Evolutionary conservation across 2,329 filamentous ascomycete genomes (phyloP).

Genomic region (Aureobasidium sp.): DNA sequence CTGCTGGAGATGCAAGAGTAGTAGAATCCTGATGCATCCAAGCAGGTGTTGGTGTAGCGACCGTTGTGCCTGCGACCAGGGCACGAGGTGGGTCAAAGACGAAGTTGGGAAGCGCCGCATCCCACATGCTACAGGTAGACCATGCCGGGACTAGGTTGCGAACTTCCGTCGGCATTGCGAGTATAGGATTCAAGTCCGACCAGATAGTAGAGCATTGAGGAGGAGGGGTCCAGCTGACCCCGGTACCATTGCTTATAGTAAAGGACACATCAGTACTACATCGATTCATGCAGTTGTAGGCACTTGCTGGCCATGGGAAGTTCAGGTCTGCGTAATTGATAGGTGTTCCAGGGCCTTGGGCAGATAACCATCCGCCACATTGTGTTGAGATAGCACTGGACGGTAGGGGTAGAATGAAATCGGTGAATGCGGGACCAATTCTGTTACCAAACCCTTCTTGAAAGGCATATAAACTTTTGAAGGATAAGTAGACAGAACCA

Average conservation of each 20-base stretch:
- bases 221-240: not conserved
- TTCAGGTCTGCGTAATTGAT: slow-evolving; percentile 23
- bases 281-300: slow-evolving; percentile 21
- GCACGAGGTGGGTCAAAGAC: slow-evolving; percentile 22
- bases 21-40: not conserved
- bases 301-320: slow-evolving; percentile 23
- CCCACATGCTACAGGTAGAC: slow-evolving; percentile 19
- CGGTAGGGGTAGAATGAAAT: slow-evolving; percentile 21
- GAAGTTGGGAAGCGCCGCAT: slow-evolving; percentile 18
- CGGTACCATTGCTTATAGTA: not conserved
- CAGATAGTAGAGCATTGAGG: slow-evolving; percentile 20
- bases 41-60: slow-evolving; percentile 2
- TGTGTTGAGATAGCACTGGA: slow-evolving; percentile 22
- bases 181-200: slow-evolving; percentile 21
- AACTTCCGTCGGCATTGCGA: slow-evolving; percentile 20
- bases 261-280: not conserved
- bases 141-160: slow-evolving; percentile 17
- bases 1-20: slow-evolving; percentile 6
- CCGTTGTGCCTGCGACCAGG: slow-evolving; percentile 13
- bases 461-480: slow-evolving; percentile 21
- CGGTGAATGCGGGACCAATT: slow-evolving; percentile 22
- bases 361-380: slow-evolving; percentile 18
- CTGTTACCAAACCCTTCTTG: slow-evolving; percentile 16
- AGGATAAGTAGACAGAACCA: slow-evolving; percentile 21
- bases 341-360: slow-evolving; percentile 15